phyloP scores from a whole-genome alignment of 139 green algal genomes.

The Deuterostichococcus epilithicus region DNA sequence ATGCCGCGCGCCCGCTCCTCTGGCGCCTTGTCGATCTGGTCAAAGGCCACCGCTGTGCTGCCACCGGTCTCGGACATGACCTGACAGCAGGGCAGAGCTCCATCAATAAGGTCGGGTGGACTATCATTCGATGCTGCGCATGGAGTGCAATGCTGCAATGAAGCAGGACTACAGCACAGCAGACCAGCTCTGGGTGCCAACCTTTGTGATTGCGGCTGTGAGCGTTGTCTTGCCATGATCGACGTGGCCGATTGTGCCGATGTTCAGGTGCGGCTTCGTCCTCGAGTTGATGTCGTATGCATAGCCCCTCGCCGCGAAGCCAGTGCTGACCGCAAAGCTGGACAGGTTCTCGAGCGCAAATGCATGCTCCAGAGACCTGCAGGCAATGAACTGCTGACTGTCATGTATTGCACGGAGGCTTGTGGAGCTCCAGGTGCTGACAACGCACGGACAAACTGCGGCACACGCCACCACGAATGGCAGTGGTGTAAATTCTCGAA shows the following conservation, averaged over 20 bases:
- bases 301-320: conserved; percentile 1
- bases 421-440: too few species aligned
- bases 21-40: conserved; percentile 98
- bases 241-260: conserved; percentile 98
- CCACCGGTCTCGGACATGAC: conserved; percentile 84
- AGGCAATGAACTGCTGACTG: too few species aligned
- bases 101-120: background rate
- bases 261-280: conserved; percentile 95
- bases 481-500: too few species aligned
- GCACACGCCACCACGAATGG: too few species aligned
- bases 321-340: background rate
- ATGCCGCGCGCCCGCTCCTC: conserved; percentile 99
- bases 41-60: conserved; percentile 80
- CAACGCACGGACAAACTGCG: too few species aligned
- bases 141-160: background rate
- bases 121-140: background rate
- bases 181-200: background rate
- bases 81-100: conserved; percentile 28
- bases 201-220: conserved; percentile 92
- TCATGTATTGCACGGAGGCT: too few species aligned
- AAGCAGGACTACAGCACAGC: background rate
- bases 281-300: conserved; percentile 87
- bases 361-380: background rate
- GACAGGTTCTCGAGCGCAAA: background rate
- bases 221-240: conserved; percentile 99